Percentiles rank a stretch among this genome's conserved stretches.
Evolutionary conservation across 768 basidiomycete genomes (phyloP).

Genomic region (Jaapia argillacea): DNA sequence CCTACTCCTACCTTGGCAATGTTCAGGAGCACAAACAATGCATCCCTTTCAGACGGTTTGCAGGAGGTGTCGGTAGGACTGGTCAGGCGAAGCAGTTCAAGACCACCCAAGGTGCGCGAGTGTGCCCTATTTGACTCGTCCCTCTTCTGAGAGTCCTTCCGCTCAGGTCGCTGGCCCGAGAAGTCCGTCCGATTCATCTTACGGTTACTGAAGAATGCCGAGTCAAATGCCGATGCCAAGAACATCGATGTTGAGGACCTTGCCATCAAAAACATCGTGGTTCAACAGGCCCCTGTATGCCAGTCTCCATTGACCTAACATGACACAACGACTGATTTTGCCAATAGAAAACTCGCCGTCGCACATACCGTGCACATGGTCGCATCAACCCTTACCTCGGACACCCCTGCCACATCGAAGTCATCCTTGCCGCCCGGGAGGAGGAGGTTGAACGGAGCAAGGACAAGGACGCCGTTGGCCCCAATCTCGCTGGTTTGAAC

Average conservation of each 20-base stretch:
- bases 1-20: slow-evolving; percentile 87
- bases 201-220: slow-evolving; percentile 95
- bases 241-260: slow-evolving; percentile 90
- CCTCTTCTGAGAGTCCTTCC: too few species aligned
- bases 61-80: slow-evolving; percentile 91
- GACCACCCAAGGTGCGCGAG: slow-evolving; percentile 88
- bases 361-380: slow-evolving; percentile 97
- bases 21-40: slow-evolving; percentile 95
- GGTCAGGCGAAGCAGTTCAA: slow-evolving; percentile 96
- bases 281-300: slow-evolving; percentile 95
- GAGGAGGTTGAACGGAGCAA: slow-evolving; percentile 88
- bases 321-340: slow-evolving; percentile 2
- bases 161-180: slow-evolving; percentile 96
- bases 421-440: slow-evolving; percentile 74
- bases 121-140: slow-evolving; percentile 1
- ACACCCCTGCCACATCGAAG: slow-evolving; percentile 93
- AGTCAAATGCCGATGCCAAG: slow-evolving; percentile 98
- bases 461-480: slow-evolving; percentile 54
- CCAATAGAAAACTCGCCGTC: slow-evolving; percentile 91
- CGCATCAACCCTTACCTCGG: slow-evolving; percentile 99
- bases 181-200: slow-evolving; percentile 96
- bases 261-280: slow-evolving; percentile 91
- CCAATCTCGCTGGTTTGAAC: slow-evolving; percentile 60
- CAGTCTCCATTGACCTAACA: neutral
- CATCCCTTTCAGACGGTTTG: slow-evolving; percentile 93